Conservation (phyloP, 176 grass and related monocot species). For the Carex myosuroides region DNA sequence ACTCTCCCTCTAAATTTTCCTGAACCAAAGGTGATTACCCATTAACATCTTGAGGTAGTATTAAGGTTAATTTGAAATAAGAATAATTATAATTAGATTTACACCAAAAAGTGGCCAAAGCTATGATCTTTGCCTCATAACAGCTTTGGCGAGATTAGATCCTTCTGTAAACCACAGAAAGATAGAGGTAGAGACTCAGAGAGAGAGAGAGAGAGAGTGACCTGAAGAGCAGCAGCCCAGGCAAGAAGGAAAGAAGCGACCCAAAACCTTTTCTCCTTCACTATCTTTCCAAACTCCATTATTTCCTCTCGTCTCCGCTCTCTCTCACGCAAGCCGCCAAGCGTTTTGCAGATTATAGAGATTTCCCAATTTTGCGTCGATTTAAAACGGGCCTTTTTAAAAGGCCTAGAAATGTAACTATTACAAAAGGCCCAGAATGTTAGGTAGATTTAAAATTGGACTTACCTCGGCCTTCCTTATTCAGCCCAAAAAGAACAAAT, state of each 20-base stretch:
- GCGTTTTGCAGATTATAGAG: background rate
- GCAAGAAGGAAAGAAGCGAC: conserved; percentile 57
- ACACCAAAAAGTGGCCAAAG: no score
- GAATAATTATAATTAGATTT: no score
- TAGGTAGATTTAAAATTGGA: background rate
- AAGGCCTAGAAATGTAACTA: background rate
- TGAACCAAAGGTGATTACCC: no score
- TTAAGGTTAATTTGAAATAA: no score
- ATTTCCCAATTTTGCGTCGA: background rate
- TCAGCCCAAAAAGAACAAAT: background rate
- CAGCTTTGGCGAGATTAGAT: background rate
- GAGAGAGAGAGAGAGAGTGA: background rate
- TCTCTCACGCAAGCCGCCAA: background rate
- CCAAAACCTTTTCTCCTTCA: conserved; percentile 86
- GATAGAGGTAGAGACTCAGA: background rate
- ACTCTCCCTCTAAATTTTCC: no score
- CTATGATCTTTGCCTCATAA: no score
- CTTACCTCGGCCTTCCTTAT: background rate
- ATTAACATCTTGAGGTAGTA: no score
- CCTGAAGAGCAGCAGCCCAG: conserved; percentile 81
- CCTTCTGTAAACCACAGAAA: background rate
- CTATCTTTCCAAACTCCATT: conserved; percentile 48
- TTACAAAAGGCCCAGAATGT: background rate
- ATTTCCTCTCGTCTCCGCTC: background rate
- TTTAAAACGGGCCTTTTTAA: background rate